Percentiles rank a stretch among this genome's conserved stretches.
These are phyloP conservation scores for Oryza coarctata DNA, from an alignment of 176 grass and related monocot species.

Conservation along the genomic window DNA sequence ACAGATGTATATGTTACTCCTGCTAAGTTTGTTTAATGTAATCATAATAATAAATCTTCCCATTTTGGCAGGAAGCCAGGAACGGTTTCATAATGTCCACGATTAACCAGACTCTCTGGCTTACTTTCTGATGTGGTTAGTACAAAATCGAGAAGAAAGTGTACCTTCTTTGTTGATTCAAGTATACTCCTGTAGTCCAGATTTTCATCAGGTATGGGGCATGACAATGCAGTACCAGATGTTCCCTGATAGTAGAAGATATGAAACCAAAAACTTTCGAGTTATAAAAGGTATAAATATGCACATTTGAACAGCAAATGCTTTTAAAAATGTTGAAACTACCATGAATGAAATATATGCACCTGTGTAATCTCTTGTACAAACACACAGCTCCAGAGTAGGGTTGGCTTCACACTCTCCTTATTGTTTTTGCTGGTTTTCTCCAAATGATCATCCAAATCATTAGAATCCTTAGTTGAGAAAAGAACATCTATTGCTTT, in stretches of 20 bases:
- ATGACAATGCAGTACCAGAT: constrained; percentile 53
- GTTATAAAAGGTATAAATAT: constrained; percentile 23
- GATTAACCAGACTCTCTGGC: constrained; percentile 6
- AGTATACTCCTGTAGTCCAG: constrained; percentile 75
- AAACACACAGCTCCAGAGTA: constrained; percentile 76
- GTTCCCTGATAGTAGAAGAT: constrained; percentile 54
- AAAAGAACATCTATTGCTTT: constrained; percentile 80
- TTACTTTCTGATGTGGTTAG: constrained; percentile 27
- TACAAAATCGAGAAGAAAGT: constrained; percentile 34
- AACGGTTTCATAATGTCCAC: constrained; percentile 14
- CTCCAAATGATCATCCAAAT: constrained; percentile 32
- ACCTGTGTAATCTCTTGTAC: constrained; percentile 78
- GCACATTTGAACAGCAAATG: constrained; percentile 4
- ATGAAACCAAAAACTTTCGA: constrained; percentile 21
- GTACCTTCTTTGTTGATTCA: constrained; percentile 73
- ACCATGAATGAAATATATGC: constrained; percentile 15
- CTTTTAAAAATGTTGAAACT: constrained; percentile 3
- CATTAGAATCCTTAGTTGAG: constrained; percentile 38
- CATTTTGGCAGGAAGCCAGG: constrained; percentile 16
- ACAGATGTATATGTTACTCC: neutral
- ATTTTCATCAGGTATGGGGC: constrained; percentile 76
- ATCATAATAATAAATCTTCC: constrained; percentile 5
- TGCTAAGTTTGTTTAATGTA: neutral
- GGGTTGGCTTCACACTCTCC: constrained; percentile 51
- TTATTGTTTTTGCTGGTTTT: constrained; percentile 29